Evolutionary conservation across 805 yeast species (phyloP).

Genomic region (Metschnikowia proteae): DNA sequence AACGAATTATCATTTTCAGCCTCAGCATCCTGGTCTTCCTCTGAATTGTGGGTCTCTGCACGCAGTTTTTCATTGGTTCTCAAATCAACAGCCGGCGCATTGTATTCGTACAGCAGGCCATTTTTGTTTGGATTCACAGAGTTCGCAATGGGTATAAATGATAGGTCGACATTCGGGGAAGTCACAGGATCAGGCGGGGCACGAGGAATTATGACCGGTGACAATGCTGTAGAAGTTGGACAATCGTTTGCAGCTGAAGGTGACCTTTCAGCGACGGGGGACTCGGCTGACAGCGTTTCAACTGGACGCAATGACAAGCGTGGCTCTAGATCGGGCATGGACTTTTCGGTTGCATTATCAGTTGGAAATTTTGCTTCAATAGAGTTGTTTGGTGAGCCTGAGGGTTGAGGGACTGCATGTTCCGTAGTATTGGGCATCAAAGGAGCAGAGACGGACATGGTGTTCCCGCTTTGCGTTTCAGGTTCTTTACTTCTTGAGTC

Average conservation of each 20-base stretch:
- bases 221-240: constrained; percentile 1
- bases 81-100: not conserved
- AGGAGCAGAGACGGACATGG: not conserved
- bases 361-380: too few species aligned
- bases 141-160: constrained; percentile 23
- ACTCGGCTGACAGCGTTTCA: not conserved
- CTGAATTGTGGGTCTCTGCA: not conserved
- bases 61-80: not conserved
- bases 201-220: constrained; percentile 4
- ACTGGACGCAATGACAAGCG: not conserved
- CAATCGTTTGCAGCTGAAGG: not conserved
- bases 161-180: constrained; percentile 21
- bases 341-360: not conserved
- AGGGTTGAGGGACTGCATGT: not conserved
- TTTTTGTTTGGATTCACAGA: constrained; percentile 13
- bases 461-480: not conserved
- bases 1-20: constrained; percentile 37
- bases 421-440: not conserved
- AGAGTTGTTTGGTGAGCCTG: not conserved
- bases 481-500: not conserved
- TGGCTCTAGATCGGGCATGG: not conserved
- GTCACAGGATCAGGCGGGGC: constrained; percentile 9
- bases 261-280: not conserved
- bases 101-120: not conserved
- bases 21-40: not conserved